phyloP scores from a whole-genome alignment of 441 rosid species.

The Iberis amara region DNA sequence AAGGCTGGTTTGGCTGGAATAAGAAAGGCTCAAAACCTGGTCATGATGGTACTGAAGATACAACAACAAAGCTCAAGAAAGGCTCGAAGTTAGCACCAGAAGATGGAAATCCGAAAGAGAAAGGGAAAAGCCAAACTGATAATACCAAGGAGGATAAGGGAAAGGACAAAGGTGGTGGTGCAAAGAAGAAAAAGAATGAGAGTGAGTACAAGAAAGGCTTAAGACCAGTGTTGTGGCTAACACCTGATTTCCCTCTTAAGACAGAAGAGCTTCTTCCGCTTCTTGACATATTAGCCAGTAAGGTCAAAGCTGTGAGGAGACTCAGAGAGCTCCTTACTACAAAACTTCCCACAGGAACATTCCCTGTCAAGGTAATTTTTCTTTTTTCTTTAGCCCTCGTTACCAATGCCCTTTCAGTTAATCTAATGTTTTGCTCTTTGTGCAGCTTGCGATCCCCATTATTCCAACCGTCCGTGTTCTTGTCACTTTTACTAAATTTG shows the following conservation, averaged over 20 bases:
- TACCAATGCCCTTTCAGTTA: not conserved
- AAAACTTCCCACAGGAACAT: slow-evolving; percentile 78
- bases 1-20: slow-evolving; percentile 92
- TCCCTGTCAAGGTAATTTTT: slow-evolving; percentile 84
- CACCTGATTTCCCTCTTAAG: slow-evolving; percentile 85
- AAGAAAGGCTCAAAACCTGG: slow-evolving; percentile 55
- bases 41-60: slow-evolving; percentile 41
- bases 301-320: slow-evolving; percentile 91
- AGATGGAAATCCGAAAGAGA: slow-evolving; percentile 45
- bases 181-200: slow-evolving; percentile 55
- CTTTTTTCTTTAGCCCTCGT: not conserved
- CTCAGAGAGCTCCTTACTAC: slow-evolving; percentile 91
- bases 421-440: slow-evolving; percentile 8
- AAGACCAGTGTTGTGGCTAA: slow-evolving; percentile 87
- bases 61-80: slow-evolving; percentile 50
- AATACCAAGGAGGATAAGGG: slow-evolving; percentile 56
- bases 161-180: slow-evolving; percentile 68
- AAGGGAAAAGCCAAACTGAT: slow-evolving; percentile 39
- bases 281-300: slow-evolving; percentile 89
- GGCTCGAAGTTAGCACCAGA: slow-evolving; percentile 79
- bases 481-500: slow-evolving; percentile 84
- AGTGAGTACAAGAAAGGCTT: slow-evolving; percentile 90
- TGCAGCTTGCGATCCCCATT: slow-evolving; percentile 85
- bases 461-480: slow-evolving; percentile 89
- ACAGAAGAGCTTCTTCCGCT: slow-evolving; percentile 86